These are phyloP conservation scores for Ajuga chamaepitys DNA, from an alignment of 257 asterid species.

Conservation along the genomic window DNA sequence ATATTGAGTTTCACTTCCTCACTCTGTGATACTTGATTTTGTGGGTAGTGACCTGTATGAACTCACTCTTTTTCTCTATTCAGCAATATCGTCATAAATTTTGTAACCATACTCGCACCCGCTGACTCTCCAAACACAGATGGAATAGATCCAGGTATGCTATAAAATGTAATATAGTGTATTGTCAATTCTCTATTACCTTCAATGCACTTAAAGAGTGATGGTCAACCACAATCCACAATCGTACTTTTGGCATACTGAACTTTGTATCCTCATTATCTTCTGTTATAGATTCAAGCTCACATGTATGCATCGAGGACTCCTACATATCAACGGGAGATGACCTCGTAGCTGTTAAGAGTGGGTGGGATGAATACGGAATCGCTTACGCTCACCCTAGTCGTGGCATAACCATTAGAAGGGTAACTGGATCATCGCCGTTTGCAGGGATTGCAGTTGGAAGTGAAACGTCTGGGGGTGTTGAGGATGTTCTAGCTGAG, in stretches of 20 bases:
- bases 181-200: not conserved
- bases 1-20: not conserved
- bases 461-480: slow-evolving; percentile 92
- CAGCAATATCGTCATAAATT: slow-evolving; percentile 46
- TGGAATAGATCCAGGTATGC: slow-evolving; percentile 62
- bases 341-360: slow-evolving; percentile 47
- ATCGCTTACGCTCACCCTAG: slow-evolving; percentile 43
- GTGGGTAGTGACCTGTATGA: not conserved
- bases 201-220: not conserved
- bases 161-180: not conserved
- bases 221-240: not conserved
- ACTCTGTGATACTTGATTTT: not conserved
- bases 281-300: slow-evolving; percentile 61
- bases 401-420: slow-evolving; percentile 43
- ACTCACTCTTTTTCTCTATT: slow-evolving; percentile 1
- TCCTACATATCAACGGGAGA: slow-evolving; percentile 54
- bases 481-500: slow-evolving; percentile 58
- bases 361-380: slow-evolving; percentile 72
- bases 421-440: slow-evolving; percentile 68
- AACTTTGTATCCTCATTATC: not conserved
- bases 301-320: slow-evolving; percentile 58
- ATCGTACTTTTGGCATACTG: not conserved
- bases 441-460: slow-evolving; percentile 87
- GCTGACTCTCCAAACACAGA: slow-evolving; percentile 62
- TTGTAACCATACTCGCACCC: slow-evolving; percentile 58